Conservation (phyloP, 495 filamentous ascomycete genomes). For the Monascus purpureus region DNA sequence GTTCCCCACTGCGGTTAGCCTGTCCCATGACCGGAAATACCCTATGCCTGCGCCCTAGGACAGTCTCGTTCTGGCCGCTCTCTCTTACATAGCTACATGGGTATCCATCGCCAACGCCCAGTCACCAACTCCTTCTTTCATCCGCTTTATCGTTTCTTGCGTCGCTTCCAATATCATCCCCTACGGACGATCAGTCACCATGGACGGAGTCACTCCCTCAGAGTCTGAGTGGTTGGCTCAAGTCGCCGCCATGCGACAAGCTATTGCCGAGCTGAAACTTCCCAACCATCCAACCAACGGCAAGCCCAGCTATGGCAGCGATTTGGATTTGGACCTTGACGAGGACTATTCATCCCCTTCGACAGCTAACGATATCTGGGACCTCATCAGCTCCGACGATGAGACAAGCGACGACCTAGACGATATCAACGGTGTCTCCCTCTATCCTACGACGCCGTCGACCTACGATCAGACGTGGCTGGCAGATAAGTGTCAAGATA, state of each 20-base stretch:
- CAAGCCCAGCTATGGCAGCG: conserved; percentile 35
- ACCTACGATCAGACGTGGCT: conserved; percentile 47
- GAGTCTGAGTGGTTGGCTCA: conserved; percentile 61
- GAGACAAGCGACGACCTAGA: conserved; percentile 40
- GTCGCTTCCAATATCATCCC: too few relatives aligned
- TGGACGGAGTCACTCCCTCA: conserved; percentile 20
- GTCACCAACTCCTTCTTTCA: too few relatives aligned
- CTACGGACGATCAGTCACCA: too few relatives aligned
- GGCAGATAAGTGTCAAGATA: conserved; percentile 41
- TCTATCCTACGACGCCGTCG: conserved; percentile 5
- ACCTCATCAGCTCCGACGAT: conserved; percentile 63
- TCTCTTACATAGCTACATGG: too few relatives aligned
- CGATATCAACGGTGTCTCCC: conserved; percentile 13
- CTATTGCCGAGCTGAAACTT: conserved; percentile 54
- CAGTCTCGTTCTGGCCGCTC: too few relatives aligned
- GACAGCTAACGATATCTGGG: conserved; percentile 75
- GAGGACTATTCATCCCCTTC: conserved; percentile 46
- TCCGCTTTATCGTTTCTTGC: too few relatives aligned
- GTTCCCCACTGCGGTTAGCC: too few relatives aligned
- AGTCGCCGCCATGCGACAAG: conserved; percentile 55
- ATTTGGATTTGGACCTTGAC: conserved; percentile 45
- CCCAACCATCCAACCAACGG: conserved; percentile 29
- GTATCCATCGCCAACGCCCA: too few relatives aligned
- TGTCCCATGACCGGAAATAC: too few relatives aligned
- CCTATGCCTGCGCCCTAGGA: too few relatives aligned